A percentile compares a stretch with the other conserved stretches of the same genome.
phyloP scores from a whole-genome alignment of 495 filamentous ascomycete species.

The Penicillium mononematosum region DNA sequence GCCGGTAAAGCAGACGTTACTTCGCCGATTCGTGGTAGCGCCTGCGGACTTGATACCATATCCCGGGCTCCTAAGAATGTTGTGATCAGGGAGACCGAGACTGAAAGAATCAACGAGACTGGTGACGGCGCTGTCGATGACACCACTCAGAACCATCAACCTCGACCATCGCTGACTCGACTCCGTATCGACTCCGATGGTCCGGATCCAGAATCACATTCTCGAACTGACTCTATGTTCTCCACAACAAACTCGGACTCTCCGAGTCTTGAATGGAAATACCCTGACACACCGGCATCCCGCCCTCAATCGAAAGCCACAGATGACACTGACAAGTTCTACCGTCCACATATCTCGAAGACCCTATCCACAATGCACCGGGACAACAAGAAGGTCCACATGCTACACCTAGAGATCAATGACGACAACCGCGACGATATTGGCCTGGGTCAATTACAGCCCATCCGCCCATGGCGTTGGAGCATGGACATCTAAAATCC shows the following conservation, averaged over 20 bases:
- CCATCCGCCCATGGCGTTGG: conserved; percentile 46
- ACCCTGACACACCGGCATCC: conserved; percentile 42
- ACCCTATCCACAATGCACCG: conserved; percentile 35
- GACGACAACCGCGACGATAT: conserved; percentile 37
- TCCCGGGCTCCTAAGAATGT: conserved; percentile 14
- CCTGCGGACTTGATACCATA: conserved; percentile 12
- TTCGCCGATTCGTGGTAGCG: conserved; percentile 24
- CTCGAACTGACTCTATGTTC: conserved; percentile 37
- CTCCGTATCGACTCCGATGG: conserved; percentile 28
- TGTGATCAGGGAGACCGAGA: background rate
- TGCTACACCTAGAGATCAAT: conserved; percentile 45
- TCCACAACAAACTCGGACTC: conserved; percentile 37
- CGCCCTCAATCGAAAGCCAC: conserved; percentile 44
- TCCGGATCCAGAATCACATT: conserved; percentile 30
- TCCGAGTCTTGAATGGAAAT: conserved; percentile 33
- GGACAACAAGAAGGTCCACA: conserved; percentile 39
- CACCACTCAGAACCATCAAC: conserved; percentile 14
- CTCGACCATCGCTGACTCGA: conserved; percentile 25
- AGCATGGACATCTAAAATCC: conserved; percentile 48
- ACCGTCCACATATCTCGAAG: conserved; percentile 38
- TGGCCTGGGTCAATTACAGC: conserved; percentile 40
- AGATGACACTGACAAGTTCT: conserved; percentile 29
- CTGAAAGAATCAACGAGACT: conserved; percentile 8
- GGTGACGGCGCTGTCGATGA: conserved; percentile 14
- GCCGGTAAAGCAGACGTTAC: conserved; percentile 67